Conservation (phyloP, 306 rosid species). For the Hippophae rhamnoides region DNA sequence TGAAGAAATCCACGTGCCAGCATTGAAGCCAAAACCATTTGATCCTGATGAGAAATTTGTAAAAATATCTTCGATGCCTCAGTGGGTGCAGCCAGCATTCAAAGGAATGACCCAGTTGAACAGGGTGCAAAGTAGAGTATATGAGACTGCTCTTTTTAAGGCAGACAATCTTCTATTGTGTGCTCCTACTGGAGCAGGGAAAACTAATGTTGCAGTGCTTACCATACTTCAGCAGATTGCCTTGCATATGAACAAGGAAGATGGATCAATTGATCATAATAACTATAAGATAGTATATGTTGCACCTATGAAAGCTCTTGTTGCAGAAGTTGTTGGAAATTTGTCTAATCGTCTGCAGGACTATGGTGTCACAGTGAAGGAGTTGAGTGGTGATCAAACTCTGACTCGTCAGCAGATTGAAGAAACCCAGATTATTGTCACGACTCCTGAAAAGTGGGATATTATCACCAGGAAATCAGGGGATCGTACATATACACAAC, state of each 20-base stretch:
- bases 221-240: constrained; percentile 90
- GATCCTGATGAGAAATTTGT: constrained; percentile 58
- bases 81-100: constrained; percentile 92
- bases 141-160: constrained; percentile 67
- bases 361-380: constrained; percentile 72
- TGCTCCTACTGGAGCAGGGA: constrained; percentile 99
- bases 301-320: constrained; percentile 99
- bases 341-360: constrained; percentile 86
- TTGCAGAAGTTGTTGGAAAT: constrained; percentile 94
- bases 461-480: constrained; percentile 92
- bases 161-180: constrained; percentile 71
- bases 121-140: constrained; percentile 87
- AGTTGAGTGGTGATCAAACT: constrained; percentile 91
- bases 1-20: constrained; percentile 90
- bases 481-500: constrained; percentile 88
- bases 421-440: constrained; percentile 92
- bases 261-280: constrained; percentile 71
- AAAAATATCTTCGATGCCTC: constrained; percentile 71
- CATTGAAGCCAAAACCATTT: constrained; percentile 61
- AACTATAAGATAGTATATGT: constrained; percentile 88
- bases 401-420: constrained; percentile 87
- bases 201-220: constrained; percentile 95
- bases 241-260: constrained; percentile 55
- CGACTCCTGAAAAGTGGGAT: constrained; percentile 99
- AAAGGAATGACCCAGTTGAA: constrained; percentile 87